Conservation (phyloP, 2,329 filamentous ascomycete genomes). For the Epichloe glyceriae region DNA sequence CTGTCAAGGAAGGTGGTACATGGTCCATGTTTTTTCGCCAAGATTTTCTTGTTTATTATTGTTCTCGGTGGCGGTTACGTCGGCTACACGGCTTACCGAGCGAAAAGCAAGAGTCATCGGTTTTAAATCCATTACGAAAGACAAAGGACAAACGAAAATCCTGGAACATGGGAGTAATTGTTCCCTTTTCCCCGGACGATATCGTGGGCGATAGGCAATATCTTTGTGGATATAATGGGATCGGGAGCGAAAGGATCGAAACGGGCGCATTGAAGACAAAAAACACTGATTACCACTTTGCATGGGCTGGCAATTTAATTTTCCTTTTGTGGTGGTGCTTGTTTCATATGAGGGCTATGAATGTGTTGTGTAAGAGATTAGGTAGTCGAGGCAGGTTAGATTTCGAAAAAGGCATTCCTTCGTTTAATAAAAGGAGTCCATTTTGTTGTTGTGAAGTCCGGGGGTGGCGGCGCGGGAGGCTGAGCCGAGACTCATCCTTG, state of each 20-base stretch:
- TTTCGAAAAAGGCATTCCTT: neutral
- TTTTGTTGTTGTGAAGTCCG: neutral
- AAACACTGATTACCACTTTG: slow-evolving; percentile 1
- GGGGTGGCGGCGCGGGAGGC: no score
- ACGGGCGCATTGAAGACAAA: neutral
- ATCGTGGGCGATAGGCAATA: neutral
- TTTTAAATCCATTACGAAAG: slow-evolving; percentile 27
- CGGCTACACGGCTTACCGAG: slow-evolving; percentile 72
- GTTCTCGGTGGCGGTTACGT: slow-evolving; percentile 65
- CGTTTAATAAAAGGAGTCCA: neutral
- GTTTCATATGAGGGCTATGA: neutral
- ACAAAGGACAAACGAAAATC: neutral
- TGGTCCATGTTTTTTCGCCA: slow-evolving; percentile 59
- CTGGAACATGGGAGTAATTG: neutral
- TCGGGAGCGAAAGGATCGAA: neutral
- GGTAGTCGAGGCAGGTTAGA: neutral
- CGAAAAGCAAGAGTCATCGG: slow-evolving; percentile 47
- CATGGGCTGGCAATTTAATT: slow-evolving; percentile 3
- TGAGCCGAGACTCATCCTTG: no score
- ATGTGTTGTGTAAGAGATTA: neutral
- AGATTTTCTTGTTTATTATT: slow-evolving; percentile 64
- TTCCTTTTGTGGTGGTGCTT: slow-evolving; percentile 1
- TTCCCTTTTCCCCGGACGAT: neutral
- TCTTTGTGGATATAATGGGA: neutral
- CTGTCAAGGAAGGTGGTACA: slow-evolving; percentile 34